Conservation (phyloP, 2,329 filamentous ascomycete species). For the Chaetomium sp. region DNA sequence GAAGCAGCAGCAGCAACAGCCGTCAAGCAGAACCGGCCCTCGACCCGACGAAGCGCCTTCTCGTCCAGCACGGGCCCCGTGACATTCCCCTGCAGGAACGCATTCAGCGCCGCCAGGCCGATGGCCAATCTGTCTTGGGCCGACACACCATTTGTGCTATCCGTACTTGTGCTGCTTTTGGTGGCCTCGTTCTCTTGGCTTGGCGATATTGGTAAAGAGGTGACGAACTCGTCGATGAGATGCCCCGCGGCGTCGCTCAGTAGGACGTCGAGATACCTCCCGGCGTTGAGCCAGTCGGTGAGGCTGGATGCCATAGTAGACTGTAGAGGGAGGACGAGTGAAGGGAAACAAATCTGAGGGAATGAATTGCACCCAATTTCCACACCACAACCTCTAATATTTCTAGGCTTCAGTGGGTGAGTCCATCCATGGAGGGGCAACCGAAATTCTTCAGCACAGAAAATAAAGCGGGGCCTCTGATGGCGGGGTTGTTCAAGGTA, state of each 20-base stretch:
- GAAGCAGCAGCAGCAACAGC: too few species aligned
- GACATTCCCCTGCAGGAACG: conserved; percentile 84
- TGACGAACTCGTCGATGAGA: conserved; percentile 31
- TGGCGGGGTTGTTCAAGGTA: conserved; percentile 14
- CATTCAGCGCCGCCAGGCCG: conserved; percentile 70
- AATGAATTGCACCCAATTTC: conserved; percentile 2
- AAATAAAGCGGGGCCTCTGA: conserved; percentile 20
- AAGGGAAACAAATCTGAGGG: not conserved
- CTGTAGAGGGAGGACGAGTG: not conserved
- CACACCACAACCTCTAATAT: not conserved
- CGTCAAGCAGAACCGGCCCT: conserved; percentile 40
- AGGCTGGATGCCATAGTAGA: conserved; percentile 7
- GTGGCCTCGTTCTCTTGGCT: not conserved
- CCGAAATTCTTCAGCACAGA: conserved; percentile 15
- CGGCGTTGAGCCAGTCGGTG: conserved; percentile 22
- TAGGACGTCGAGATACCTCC: conserved; percentile 35
- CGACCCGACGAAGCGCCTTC: conserved; percentile 34
- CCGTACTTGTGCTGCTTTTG: not conserved
- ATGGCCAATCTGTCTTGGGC: conserved; percentile 47
- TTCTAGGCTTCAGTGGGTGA: not conserved
- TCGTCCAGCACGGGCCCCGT: conserved; percentile 76
- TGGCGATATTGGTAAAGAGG: not conserved
- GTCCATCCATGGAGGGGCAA: conserved; percentile 15
- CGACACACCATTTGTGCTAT: not conserved
- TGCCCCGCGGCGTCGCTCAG: conserved; percentile 23